Evolutionary conservation across 1,284 basidiomycete genomes (phyloP).

Genomic region (Ustilago trichophora): DNA sequence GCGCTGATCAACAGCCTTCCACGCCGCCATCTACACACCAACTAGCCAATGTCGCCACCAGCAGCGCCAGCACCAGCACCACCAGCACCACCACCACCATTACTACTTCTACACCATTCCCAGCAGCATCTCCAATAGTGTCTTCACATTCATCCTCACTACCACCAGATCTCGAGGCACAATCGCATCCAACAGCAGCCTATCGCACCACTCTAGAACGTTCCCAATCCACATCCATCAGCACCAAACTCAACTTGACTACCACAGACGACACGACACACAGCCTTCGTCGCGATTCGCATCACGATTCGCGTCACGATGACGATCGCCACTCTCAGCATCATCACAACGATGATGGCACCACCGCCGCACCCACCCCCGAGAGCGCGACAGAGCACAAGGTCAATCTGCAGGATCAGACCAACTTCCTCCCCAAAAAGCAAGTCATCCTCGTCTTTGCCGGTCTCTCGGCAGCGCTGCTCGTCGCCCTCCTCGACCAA

Average conservation of each 20-base stretch:
- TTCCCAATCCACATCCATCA: background rate
- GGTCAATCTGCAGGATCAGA: conserved; percentile 75
- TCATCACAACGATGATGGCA: conserved; percentile 16
- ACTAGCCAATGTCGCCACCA: background rate
- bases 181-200: background rate
- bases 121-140: conserved; percentile 11
- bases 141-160: conserved; percentile 5
- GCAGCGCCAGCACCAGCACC: background rate
- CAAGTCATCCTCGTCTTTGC: conserved; percentile 75
- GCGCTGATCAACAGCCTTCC: conserved; percentile 3
- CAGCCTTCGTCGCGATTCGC: conserved; percentile 7
- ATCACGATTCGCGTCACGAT: too few species aligned
- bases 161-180: conserved; percentile 18
- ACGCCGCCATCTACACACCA: background rate
- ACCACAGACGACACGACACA: conserved; percentile 4
- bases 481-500: conserved; percentile 64
- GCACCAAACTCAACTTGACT: conserved; percentile 10
- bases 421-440: conserved; percentile 76
- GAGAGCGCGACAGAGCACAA: conserved; percentile 32
- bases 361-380: conserved; percentile 30
- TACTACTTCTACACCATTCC: background rate
- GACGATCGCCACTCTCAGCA: background rate
- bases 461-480: conserved; percentile 70
- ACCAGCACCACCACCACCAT: background rate
- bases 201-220: conserved; percentile 1